A percentile compares a stretch with the other conserved stretches of the same genome.
Evolutionary conservation across 129 eudicot genomes (phyloP).

Genomic region (Flaveria sonorensis): DNA sequence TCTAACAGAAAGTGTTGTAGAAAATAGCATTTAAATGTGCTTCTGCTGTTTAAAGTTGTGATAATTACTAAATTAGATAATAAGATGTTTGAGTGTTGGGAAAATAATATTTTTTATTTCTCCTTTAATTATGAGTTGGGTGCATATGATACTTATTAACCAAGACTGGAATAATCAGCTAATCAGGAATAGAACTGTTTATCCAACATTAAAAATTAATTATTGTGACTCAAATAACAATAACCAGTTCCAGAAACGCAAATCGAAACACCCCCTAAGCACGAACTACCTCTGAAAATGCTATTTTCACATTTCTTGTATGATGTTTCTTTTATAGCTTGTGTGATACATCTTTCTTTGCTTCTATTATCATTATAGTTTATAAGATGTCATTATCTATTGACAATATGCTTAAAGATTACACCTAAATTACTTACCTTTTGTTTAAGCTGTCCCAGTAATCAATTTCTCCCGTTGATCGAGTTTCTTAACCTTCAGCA

Average conservation of each 20-base stretch:
- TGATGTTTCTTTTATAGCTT: background rate
- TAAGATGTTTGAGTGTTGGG: background rate
- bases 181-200: too few relatives aligned
- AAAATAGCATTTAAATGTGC: background rate
- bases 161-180: too few relatives aligned
- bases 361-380: constrained; percentile 1
- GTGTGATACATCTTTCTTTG: background rate
- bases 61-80: background rate
- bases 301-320: too few relatives aligned
- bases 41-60: background rate
- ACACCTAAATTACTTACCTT: constrained; percentile 46
- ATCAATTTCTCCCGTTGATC: constrained; percentile 84
- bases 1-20: background rate
- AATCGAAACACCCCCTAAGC: background rate
- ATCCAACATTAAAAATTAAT: too few relatives aligned
- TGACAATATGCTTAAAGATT: background rate
- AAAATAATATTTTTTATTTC: too few relatives aligned
- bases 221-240: background rate
- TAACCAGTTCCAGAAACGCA: background rate
- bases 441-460: constrained; percentile 83
- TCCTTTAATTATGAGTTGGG: too few relatives aligned
- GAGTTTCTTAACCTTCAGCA: constrained; percentile 80
- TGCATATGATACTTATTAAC: too few relatives aligned
- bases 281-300: too few relatives aligned
- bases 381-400: background rate